Conservation (phyloP, 2,329 filamentous ascomycete genomes). For the Neospermospora avenae region DNA sequence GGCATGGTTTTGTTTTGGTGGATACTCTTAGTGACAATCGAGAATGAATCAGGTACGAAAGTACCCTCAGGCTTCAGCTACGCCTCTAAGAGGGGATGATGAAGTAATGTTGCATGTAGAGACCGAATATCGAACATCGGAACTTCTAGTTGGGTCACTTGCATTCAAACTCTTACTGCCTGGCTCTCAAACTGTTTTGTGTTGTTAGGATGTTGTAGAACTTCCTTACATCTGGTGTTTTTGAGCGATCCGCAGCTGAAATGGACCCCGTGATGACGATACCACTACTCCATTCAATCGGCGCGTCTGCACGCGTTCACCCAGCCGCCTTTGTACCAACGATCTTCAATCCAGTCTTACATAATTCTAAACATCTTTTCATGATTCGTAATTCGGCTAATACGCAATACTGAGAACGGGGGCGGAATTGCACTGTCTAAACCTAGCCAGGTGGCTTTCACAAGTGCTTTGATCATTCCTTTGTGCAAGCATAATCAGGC, state of each 20-base stretch:
- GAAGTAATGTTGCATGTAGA: background rate
- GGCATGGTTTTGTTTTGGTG: constrained; percentile 16
- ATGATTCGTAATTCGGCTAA: background rate
- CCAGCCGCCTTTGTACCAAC: no score
- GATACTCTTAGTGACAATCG: constrained; percentile 18
- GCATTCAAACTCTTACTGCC: background rate
- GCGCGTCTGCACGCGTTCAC: no score
- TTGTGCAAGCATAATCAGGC: no score
- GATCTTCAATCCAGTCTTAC: background rate
- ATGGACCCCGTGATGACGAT: no score
- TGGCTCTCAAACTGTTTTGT: no score
- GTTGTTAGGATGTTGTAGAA: background rate
- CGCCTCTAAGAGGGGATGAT: background rate
- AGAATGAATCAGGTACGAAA: constrained; percentile 20
- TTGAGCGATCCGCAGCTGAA: no score
- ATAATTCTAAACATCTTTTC: background rate
- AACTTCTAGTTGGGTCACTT: background rate
- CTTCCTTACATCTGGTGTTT: background rate
- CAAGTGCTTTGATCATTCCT: no score
- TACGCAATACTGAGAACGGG: background rate
- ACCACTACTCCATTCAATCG: no score
- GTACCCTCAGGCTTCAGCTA: background rate
- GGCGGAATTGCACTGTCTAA: no score
- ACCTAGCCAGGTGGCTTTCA: no score
- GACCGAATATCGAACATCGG: background rate